Conservation (phyloP, 345 rosid species). For the Dovyalis caffra region DNA sequence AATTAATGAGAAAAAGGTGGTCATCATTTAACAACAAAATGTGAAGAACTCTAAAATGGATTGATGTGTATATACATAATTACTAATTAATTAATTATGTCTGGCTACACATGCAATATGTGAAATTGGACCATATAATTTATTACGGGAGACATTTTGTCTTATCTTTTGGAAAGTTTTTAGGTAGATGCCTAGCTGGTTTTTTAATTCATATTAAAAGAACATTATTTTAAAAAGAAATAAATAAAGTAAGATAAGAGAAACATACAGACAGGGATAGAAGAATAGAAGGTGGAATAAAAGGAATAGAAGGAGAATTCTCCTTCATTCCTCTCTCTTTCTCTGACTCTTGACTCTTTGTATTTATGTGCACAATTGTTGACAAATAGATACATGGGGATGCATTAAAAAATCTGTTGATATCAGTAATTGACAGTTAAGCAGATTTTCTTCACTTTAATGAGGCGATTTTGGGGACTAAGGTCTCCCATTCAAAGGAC, state of each 20-base stretch:
- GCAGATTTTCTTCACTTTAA: conserved; percentile 49
- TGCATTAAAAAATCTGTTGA: conserved; percentile 1
- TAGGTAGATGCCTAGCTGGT: not conserved
- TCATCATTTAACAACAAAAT: not conserved
- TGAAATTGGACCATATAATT: not conserved
- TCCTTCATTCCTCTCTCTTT: conserved; percentile 10
- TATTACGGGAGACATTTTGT: not conserved
- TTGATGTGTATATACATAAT: not conserved
- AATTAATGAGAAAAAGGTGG: not conserved
- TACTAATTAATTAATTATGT: not conserved
- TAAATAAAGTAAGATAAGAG: too few species aligned
- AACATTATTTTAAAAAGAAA: not conserved
- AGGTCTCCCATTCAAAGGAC: conserved; percentile 78
- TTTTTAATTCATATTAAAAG: not conserved
- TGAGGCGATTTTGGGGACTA: conserved; percentile 52
- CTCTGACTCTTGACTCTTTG: conserved; percentile 11
- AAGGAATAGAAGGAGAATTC: conserved; percentile 14
- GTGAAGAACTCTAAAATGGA: not conserved
- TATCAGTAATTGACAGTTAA: conserved; percentile 36
- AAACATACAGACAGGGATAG: not conserved
- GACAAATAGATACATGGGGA: conserved; percentile 11
- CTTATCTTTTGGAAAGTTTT: not conserved
- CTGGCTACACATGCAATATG: not conserved
- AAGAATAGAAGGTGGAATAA: conserved; percentile 13
- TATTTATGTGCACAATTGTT: conserved; percentile 9